phyloP scores from a whole-genome alignment of 1,284 basidiomycete genomes.

The Rhodotorula sp. region DNA sequence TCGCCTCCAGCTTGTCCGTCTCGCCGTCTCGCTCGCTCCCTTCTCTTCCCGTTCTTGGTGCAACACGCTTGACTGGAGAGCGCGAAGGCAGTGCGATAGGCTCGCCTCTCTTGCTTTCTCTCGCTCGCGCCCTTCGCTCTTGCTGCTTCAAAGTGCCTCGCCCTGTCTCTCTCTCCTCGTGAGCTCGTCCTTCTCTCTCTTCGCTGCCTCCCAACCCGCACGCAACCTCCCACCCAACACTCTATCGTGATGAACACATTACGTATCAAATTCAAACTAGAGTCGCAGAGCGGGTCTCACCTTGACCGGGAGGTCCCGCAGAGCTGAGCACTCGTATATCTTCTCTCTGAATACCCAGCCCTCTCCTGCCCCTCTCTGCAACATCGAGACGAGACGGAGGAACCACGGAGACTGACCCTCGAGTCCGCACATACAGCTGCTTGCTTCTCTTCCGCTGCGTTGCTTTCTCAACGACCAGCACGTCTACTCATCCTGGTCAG shows the following conservation, averaged over 20 bases:
- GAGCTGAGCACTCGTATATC: conserved; percentile 17
- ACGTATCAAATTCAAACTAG: conserved; percentile 28
- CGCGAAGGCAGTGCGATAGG: no score
- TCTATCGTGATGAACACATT: conserved; percentile 8
- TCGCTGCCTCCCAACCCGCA: no score
- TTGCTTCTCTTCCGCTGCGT: not conserved
- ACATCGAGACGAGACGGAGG: no score
- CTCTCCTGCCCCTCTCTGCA: no score
- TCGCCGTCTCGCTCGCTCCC: not conserved
- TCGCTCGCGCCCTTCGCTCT: no score
- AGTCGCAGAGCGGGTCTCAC: conserved; percentile 13
- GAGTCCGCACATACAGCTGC: not conserved
- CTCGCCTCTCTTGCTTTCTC: not conserved
- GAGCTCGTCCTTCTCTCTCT: not conserved
- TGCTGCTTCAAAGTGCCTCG: not conserved
- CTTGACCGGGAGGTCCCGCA: not conserved
- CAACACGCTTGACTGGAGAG: no score
- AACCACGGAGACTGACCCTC: no score
- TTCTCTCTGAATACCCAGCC: conserved; percentile 9
- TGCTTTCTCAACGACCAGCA: not conserved
- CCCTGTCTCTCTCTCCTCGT: not conserved
- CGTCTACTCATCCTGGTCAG: not conserved
- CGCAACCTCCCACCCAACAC: not conserved
- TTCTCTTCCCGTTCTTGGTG: not conserved
- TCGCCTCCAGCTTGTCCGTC: not conserved